A percentile compares a stretch with the other conserved stretches of the same genome.
phyloP scores from a whole-genome alignment of 1,284 basidiomycete genomes.

The Thecaphora thlaspeos region DNA sequence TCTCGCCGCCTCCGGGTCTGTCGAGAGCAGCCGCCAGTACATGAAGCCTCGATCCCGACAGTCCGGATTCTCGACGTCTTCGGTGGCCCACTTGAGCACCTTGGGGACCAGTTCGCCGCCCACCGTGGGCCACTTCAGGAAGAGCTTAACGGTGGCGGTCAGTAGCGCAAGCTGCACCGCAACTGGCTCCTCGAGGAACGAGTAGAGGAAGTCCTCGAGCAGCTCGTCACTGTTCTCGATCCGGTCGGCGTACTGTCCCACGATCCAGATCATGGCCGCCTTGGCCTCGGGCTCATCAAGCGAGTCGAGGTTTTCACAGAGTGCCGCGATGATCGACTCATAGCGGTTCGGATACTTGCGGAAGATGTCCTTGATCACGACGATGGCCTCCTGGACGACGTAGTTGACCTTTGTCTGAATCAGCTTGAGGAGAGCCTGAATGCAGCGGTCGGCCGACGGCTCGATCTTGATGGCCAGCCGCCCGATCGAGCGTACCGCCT shows the following conservation, averaged over 20 bases:
- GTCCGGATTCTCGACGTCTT: constrained; percentile 94
- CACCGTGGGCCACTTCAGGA: constrained; percentile 90
- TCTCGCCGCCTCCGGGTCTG: constrained; percentile 79
- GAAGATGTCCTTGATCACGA: constrained; percentile 99
- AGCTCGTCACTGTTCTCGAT: constrained; percentile 95
- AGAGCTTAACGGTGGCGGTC: constrained; percentile 94
- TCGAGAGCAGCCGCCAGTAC: constrained; percentile 86
- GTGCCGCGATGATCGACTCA: constrained; percentile 90
- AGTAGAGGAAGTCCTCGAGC: constrained; percentile 82
- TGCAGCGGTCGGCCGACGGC: constrained; percentile 85
- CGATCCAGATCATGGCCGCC: constrained; percentile 96
- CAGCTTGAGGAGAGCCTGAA: constrained; percentile 85
- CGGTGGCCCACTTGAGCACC: constrained; percentile 88
- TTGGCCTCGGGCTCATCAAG: constrained; percentile 98
- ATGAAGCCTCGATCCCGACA: constrained; percentile 93
- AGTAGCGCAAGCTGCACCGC: constrained; percentile 92
- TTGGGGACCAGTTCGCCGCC: constrained; percentile 81
- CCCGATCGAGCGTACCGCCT: constrained; percentile 90
- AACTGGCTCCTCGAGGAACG: constrained; percentile 90
- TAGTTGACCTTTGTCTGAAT: constrained; percentile 92
- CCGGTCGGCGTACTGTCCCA: constrained; percentile 94
- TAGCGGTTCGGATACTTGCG: constrained; percentile 95
- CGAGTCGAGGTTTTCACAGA: constrained; percentile 93
- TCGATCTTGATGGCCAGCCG: constrained; percentile 95
- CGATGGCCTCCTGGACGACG: constrained; percentile 95